Conservation (phyloP, 805 yeast genomes). For the Metschnikowia arizonensis region DNA sequence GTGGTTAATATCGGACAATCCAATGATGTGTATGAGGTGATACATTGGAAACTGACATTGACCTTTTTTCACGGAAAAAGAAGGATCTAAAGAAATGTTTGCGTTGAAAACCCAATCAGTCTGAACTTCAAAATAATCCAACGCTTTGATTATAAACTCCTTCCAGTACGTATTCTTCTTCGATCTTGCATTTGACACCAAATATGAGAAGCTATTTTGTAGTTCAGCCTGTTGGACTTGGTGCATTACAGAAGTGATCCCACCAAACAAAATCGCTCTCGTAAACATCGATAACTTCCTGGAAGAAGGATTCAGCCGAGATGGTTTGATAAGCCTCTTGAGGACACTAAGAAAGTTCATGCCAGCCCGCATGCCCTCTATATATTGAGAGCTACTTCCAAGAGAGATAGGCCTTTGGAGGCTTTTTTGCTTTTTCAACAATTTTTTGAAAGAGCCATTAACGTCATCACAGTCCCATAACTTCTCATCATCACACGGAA, state of each 20-base stretch:
- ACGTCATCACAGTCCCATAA: constrained; percentile 40
- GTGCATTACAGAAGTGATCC: constrained; percentile 60
- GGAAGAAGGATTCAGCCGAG: constrained; percentile 5
- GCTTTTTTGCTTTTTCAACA: constrained; percentile 35
- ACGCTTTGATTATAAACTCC: constrained; percentile 62
- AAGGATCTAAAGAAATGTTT: constrained; percentile 6
- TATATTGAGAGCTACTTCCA: background rate
- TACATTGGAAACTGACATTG: constrained; percentile 64
- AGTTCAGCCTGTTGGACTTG: constrained; percentile 72
- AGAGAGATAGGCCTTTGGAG: constrained; percentile 7
- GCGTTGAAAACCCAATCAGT: constrained; percentile 33
- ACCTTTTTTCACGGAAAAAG: constrained; percentile 7
- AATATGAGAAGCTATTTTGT: constrained; percentile 45
- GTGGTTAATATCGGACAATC: constrained; percentile 59
- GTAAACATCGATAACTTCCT: constrained; percentile 47
- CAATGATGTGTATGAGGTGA: constrained; percentile 68
- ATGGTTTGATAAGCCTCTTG: constrained; percentile 12
- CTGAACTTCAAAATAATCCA: constrained; percentile 57
- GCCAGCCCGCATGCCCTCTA: constrained; percentile 8
- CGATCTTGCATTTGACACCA: constrained; percentile 21
- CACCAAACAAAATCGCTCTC: constrained; percentile 61
- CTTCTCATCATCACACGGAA: constrained; percentile 40
- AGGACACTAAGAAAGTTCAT: constrained; percentile 18
- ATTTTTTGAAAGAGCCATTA: constrained; percentile 35
- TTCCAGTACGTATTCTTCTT: constrained; percentile 49